These are phyloP conservation scores for Verticillium dahliae DNA, from an alignment of 2,329 filamentous ascomycete species.

Conservation along the genomic window DNA sequence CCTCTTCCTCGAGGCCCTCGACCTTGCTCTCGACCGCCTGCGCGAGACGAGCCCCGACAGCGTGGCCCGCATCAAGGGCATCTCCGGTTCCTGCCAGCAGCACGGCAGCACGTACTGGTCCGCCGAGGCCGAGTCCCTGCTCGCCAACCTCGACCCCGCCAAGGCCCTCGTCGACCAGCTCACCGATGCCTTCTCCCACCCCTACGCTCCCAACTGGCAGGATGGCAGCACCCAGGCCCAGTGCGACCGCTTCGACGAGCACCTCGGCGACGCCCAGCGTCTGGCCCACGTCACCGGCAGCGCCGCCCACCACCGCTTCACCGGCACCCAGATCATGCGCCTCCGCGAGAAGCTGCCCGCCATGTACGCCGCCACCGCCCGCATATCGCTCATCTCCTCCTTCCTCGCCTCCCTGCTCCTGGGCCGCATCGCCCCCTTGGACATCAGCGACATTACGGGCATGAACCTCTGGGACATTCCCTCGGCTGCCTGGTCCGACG, in stretches of 20 bases:
- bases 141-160: conserved; percentile 45
- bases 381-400: conserved; percentile 91
- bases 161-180: conserved; percentile 67
- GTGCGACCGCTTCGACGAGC: conserved; percentile 79
- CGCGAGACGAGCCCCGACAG: conserved; percentile 58
- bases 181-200: conserved; percentile 66
- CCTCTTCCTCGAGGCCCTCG: conserved; percentile 90
- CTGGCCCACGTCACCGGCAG: conserved; percentile 82
- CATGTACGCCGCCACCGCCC: conserved; percentile 71
- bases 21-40: conserved; percentile 73
- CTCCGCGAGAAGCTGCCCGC: conserved; percentile 75
- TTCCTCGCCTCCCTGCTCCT: conserved; percentile 90
- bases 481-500: conserved; percentile 64
- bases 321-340: conserved; percentile 90
- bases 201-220: conserved; percentile 94
- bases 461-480: conserved; percentile 96
- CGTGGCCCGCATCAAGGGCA: conserved; percentile 67
- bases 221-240: conserved; percentile 90
- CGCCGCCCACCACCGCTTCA: conserved; percentile 91
- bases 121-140: conserved; percentile 55
- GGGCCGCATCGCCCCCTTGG: conserved; percentile 78
- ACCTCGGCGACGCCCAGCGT: conserved; percentile 57
- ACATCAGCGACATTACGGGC: conserved; percentile 90
- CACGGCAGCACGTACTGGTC: conserved; percentile 97
- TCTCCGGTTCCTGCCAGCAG: conserved; percentile 93